Base-by-base conservation (phyloP, 2,329 filamentous ascomycete genomes). In the Cadophora malorum region DNA sequence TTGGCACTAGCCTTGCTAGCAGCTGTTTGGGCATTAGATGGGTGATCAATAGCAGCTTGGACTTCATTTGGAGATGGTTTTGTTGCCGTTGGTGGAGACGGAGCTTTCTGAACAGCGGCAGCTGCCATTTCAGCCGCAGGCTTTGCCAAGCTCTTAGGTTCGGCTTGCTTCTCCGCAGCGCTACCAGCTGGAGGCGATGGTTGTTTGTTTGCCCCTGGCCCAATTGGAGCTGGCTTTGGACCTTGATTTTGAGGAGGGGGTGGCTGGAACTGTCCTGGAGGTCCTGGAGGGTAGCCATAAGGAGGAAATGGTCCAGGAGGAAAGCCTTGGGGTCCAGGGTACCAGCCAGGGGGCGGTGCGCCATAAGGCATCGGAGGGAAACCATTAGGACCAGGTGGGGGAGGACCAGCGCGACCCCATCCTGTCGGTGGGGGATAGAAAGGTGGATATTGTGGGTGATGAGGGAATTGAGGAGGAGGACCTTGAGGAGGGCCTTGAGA, bases 341-440 rank as follows among this genome's bases (percentile, higher is more conserved):
- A 95, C 91, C 93, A 96, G 66, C 90, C 91, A 28, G 88, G 88
- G 59, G 83, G 84, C 58, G 69, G 71, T 89, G 89, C 90, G 71
- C 91, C 91, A 78, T 94, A 96, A 0, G 91, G 90, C 86, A 93
- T 90, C 72, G 89, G 89, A 72, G 88, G 88, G 74, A 90, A 93
- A 21, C 87, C 88, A 70, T 86, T 87, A 71, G 90, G 90, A 31
- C 84, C 86, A 64, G 83, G 83, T 28, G 84, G 84, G 65, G 83
- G 83, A 33, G 84, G 84, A 65, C 83, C 86, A 68, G 79, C 80
- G 71, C 85, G 83, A 70, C 85, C 85, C 85, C 85, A 88, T 74
- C 82, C 81, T 21, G 82, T 82, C 52, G 84, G 83, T 72, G 83
- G 76, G 31, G 74, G 74, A 50, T 76, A 80, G 65, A 76, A 77